Conservation (phyloP, 148 eudicot genomes). For the Rhododendron ferrugineum region DNA sequence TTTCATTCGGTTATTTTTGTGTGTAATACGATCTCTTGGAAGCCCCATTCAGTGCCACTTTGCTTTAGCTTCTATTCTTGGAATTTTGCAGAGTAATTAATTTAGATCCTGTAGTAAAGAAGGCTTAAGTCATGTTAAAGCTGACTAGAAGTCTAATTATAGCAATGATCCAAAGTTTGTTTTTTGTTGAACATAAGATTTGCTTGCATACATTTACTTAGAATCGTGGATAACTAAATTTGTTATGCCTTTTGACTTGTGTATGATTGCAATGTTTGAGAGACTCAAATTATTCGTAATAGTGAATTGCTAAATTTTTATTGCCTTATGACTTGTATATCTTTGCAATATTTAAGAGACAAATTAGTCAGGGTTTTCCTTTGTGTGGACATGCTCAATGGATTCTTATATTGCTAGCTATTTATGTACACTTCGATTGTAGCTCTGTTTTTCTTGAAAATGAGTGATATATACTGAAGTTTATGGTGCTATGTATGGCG, state of each 20-base stretch:
- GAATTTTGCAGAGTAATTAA: background rate
- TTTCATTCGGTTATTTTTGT: background rate
- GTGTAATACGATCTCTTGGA: background rate
- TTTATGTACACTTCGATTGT: background rate
- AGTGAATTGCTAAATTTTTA: background rate
- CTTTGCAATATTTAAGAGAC: background rate
- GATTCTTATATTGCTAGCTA: conserved; percentile 1
- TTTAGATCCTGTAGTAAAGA: background rate
- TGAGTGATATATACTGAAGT: background rate
- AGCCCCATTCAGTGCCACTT: background rate
- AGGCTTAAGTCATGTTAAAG: background rate
- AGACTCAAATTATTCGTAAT: background rate
- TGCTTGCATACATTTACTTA: background rate
- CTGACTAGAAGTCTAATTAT: background rate
- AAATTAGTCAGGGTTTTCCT: background rate
- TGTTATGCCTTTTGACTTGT: background rate
- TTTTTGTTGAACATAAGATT: background rate
- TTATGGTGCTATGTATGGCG: background rate
- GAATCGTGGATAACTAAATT: background rate
- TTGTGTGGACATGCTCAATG: background rate
- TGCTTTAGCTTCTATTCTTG: background rate
- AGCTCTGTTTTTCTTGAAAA: background rate
- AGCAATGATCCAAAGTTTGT: background rate
- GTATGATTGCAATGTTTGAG: background rate
- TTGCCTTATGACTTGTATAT: background rate